Evolutionary conservation across 805 yeast species (phyloP), one percentile per base, ranked within the genome.

Genomic region (Debaryomyces hansenii): DNA sequence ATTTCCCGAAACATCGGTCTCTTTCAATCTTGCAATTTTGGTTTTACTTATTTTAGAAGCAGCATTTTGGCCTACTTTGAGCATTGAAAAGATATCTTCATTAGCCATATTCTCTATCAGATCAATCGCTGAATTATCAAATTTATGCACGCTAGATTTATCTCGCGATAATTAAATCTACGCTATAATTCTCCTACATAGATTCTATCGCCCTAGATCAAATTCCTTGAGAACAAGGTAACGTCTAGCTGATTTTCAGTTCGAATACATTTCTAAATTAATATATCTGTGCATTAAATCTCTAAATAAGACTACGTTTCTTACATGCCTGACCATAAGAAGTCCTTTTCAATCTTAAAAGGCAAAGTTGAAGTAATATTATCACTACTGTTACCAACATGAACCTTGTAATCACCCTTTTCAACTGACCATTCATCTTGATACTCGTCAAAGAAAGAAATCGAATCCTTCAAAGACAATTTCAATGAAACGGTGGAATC

Each of bases 401-500:
- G 51, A 2, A 64, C 58, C 44, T 54, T 54, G 52, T 64, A 64
- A 8, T 47, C 47, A 40, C 60, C 65, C 37, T 55, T 50, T 50
- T 63, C 62, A 18, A 57, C 45, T 20, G 51, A 42, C 69, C 69
- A 65, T 46, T 62, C 49, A 46, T 56, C 42, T 44, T 49, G 50
- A 51, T 64, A 63, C 40, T 56, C 61, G 49, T 66, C 67, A 49
- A 54, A 66, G 54, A 54, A 66, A 1, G 69, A 64, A 5, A 61
- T 52, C 12, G 64, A 57, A 29, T 66, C 67, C 38, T 60, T 62
- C 37, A 57, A 42, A 1, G 58, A 51, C 29, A 63, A 49, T 16
- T 48, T 44, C 21, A 63, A 44, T 3, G 42, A 31, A 11, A 59
- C 62, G 5, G 40, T 24, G 24, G 46, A 48, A 21, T 44, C 20